phyloP scores from a whole-genome alignment of 2,329 filamentous ascomycete genomes.

The Paecilomyces formosus region DNA sequence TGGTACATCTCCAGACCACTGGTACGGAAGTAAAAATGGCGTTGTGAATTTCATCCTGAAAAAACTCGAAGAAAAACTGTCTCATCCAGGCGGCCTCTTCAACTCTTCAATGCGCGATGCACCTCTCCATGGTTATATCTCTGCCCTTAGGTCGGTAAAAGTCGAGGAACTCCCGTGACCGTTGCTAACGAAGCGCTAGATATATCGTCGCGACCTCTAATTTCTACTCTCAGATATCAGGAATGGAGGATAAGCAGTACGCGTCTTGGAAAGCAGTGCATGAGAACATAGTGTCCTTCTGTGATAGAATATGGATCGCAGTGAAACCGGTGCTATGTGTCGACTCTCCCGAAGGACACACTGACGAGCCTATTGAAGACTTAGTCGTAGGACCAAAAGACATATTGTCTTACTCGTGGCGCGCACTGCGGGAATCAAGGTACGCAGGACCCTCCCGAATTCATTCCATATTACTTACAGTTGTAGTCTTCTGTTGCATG shows the following conservation, averaged over 20 bases:
- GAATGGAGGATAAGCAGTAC: constrained; percentile 4
- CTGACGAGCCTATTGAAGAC: constrained; percentile 54
- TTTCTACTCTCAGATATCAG: constrained; percentile 28
- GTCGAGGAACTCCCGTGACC: not conserved
- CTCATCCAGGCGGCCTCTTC: constrained; percentile 57
- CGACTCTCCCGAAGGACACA: constrained; percentile 86
- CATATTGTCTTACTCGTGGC: constrained; percentile 87
- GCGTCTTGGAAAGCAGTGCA: constrained; percentile 26
- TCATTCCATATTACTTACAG: constrained; percentile 12
- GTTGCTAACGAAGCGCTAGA: constrained; percentile 21
- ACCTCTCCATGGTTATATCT: constrained; percentile 64
- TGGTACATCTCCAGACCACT: constrained; percentile 6
- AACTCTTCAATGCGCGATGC: constrained; percentile 58
- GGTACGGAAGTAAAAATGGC: constrained; percentile 31
- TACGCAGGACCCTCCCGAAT: constrained; percentile 28
- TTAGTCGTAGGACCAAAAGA: constrained; percentile 74
- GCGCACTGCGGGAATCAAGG: constrained; percentile 91
- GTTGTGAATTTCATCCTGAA: constrained; percentile 54
- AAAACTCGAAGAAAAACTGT: constrained; percentile 58
- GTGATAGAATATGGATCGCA: constrained; percentile 65
- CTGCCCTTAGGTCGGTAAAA: constrained; percentile 51
- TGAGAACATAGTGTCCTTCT: constrained; percentile 50
- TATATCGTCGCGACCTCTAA: constrained; percentile 43
- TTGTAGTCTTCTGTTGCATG: constrained; percentile 61
- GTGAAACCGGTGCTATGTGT: constrained; percentile 78